Evolutionary conservation across 2,329 filamentous ascomycete genomes (phyloP), one percentile per base, ranked within the genome.

Genomic region (Keithomyces neogunnii): DNA sequence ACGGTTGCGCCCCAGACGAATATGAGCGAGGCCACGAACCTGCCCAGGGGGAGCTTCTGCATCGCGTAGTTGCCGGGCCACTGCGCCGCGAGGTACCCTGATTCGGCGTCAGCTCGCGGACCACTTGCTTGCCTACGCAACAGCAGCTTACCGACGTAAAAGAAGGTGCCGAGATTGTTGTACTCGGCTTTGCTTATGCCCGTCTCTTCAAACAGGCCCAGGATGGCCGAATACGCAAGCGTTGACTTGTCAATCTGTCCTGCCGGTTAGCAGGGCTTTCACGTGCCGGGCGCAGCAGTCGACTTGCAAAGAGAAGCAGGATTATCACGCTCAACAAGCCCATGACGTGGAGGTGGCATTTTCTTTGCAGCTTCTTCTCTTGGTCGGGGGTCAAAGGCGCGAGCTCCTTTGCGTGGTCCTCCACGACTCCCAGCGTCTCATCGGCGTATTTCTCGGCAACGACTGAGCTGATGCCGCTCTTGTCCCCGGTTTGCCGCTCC

Each of bases 151-250:
- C 69, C 69, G 40, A 69, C 66, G 38, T 71, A 73, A 53, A 71
- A 72, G 32, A 73, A 63, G 2, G 68, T 71, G 53, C 65, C 68
- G 2, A 71, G 54, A 43, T 71, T 71, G 47, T 71, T 71, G 49
- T 70, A 72, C 48, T 72, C 56, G 0, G 63, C 58, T 13, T 67
- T 61, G 3, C 51, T 56, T 29, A 72, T 68, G 3, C 65, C 63
- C 0, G 67, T 72, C 46, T 72, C 69, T 36, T 71, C 66, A 19
- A 72, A 71, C 0, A 73, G 52, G 0, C 69, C 70, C 4, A 73
- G 59, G 28, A 73, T 66, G 1, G 70, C 65, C 5, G 69, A 62
- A 44, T 71, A 72, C 1, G 66, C 64, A 0, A 73, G 55, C 1
- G 69, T 72, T 0, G 69, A 64, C 56, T 72, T 72, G 51, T 72